phyloP scores from a whole-genome alignment of 805 yeast genomes.

The Barnettozyma populi region DNA sequence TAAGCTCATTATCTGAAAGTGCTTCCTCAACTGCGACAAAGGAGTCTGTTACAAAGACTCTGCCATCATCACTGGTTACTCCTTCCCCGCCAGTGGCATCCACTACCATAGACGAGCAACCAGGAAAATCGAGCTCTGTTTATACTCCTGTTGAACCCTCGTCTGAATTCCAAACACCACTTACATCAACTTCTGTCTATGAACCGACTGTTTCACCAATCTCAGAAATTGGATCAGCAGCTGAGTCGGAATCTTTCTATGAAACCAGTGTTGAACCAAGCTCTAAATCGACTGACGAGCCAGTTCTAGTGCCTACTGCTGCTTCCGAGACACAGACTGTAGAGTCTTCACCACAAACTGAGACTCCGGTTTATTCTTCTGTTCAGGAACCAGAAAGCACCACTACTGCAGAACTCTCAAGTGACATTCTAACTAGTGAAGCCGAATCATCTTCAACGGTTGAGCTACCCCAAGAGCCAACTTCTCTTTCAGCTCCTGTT shows the following conservation, averaged over 20 bases:
- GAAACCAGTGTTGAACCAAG: background rate
- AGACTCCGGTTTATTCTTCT: background rate
- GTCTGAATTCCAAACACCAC: background rate
- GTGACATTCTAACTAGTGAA: background rate
- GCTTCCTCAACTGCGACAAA: too few species aligned
- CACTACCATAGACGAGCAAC: background rate
- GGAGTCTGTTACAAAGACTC: too few species aligned
- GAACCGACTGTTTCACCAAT: background rate
- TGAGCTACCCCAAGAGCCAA: background rate
- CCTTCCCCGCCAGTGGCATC: too few species aligned
- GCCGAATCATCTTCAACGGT: background rate
- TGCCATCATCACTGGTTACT: too few species aligned
- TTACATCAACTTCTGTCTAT: background rate
- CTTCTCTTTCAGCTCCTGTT: background rate
- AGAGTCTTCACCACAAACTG: background rate
- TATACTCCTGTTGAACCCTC: background rate
- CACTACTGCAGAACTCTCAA: background rate
- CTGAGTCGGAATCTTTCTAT: background rate
- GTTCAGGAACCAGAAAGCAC: background rate
- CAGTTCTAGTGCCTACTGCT: too few species aligned
- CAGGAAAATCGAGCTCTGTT: background rate
- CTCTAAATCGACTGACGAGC: background rate
- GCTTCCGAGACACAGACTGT: background rate
- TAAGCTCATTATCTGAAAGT: too few species aligned
- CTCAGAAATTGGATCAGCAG: background rate